Conservation (phyloP, 345 rosid genomes). For the Camelina neglecta region DNA sequence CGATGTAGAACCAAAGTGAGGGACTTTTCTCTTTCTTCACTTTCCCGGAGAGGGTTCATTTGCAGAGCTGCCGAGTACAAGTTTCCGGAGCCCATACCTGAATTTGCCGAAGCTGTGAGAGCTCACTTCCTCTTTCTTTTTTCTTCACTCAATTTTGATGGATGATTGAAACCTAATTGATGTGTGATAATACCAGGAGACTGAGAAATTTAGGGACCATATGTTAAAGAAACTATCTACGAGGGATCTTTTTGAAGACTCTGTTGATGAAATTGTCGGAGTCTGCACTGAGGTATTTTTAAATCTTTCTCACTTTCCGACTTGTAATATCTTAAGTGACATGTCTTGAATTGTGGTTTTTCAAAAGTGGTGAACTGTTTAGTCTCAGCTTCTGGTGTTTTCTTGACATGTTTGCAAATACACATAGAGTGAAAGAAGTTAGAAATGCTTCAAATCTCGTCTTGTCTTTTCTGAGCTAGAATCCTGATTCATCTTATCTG, state of each 20-base stretch:
- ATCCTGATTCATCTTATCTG: neutral
- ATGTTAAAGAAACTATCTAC: conserved; percentile 65
- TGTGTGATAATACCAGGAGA: conserved; percentile 61
- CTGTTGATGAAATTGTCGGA: conserved; percentile 69
- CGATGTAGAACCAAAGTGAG: conserved; percentile 34
- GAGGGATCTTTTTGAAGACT: conserved; percentile 66
- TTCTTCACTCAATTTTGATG: neutral
- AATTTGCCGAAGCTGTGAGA: conserved; percentile 84
- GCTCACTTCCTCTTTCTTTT: conserved; percentile 19
- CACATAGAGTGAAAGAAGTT: neutral
- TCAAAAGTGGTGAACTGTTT: neutral
- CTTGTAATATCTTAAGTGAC: neutral
- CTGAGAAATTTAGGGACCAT: conserved; percentile 74
- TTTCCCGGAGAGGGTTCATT: conserved; percentile 39
- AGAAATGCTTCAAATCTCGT: neutral
- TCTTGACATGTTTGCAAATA: neutral
- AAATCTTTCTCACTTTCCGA: conserved; percentile 10
- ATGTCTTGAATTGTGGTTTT: conserved; percentile 4
- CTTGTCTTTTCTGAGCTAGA: neutral
- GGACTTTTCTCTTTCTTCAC: conserved; percentile 15
- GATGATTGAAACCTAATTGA: neutral
- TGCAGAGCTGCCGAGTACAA: conserved; percentile 78
- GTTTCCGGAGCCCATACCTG: conserved; percentile 91
- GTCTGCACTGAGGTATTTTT: conserved; percentile 76
- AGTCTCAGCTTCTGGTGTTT: neutral